These are phyloP conservation scores for Globisporangium nagaii DNA, from an alignment of 352 stramenopile genomes.

Conservation along the genomic window DNA sequence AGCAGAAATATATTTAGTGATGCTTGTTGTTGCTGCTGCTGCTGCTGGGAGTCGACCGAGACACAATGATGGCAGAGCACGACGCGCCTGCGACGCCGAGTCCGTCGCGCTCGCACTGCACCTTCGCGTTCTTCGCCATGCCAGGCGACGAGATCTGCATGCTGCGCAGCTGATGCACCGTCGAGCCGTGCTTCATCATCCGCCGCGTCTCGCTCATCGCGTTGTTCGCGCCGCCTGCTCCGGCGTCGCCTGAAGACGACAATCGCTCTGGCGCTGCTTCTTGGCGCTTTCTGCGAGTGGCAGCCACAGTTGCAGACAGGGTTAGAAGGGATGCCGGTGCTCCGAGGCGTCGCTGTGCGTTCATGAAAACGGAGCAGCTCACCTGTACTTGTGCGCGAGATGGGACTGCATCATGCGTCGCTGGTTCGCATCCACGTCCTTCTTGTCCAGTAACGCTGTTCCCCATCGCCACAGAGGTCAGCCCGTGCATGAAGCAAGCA, in stretches of 20 bases:
- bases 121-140: constrained; percentile 2
- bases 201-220: constrained; percentile 26
- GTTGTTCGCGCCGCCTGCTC: constrained; percentile 3
- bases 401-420: constrained; percentile 78
- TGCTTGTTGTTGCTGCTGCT: constrained; percentile 37
- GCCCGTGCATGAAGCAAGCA: too few species aligned
- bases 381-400: constrained; percentile 71
- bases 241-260: constrained; percentile 2
- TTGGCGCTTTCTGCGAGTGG: constrained; percentile 34
- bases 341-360: too few species aligned
- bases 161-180: constrained; percentile 40
- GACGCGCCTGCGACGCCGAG: constrained; percentile 35
- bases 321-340: too few species aligned
- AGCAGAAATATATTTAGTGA: constrained; percentile 14
- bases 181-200: constrained; percentile 36
- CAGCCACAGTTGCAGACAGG: too few species aligned
- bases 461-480: too few species aligned
- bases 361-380: too few species aligned
- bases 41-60: constrained; percentile 28
- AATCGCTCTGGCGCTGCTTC: constrained; percentile 15
- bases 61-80: constrained; percentile 21
- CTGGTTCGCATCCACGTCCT: constrained; percentile 66
- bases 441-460: constrained; percentile 61
- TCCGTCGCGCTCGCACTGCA: constrained; percentile 17
- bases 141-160: constrained; percentile 21